Conservation (phyloP, 441 rosid species). For the Erodium moschatum region DNA sequence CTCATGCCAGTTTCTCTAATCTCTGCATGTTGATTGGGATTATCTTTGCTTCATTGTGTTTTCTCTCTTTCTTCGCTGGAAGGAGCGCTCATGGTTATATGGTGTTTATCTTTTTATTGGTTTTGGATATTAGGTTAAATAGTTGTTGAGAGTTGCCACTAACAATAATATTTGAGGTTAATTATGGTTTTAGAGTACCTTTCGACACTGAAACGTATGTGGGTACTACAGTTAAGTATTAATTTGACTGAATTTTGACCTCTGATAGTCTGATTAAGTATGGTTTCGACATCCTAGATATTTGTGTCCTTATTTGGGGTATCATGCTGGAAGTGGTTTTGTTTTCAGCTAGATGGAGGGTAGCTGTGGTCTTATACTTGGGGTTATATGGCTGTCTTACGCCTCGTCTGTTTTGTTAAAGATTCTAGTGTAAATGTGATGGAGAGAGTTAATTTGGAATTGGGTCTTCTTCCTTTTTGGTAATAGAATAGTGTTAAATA, state of each 20-base stretch:
- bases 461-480: conserved; percentile 20
- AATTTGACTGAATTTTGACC: background rate
- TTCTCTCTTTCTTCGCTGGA: background rate
- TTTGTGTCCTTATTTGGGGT: background rate
- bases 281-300: background rate
- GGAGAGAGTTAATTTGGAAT: background rate
- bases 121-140: background rate
- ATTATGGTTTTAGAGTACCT: background rate
- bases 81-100: background rate
- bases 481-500: conserved; percentile 5
- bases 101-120: background rate
- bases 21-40: background rate
- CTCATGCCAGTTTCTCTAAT: background rate
- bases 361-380: background rate
- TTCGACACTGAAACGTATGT: background rate
- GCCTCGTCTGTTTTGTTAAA: background rate
- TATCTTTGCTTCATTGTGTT: background rate
- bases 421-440: background rate
- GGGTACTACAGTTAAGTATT: background rate
- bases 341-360: conserved; percentile 5
- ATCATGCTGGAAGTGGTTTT: background rate
- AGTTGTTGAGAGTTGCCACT: background rate
- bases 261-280: background rate
- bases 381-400: background rate
- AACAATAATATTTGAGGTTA: background rate